These are phyloP conservation scores for Xylaria sp. DNA, from an alignment of 2,329 filamentous ascomycete species.

Conservation along the genomic window DNA sequence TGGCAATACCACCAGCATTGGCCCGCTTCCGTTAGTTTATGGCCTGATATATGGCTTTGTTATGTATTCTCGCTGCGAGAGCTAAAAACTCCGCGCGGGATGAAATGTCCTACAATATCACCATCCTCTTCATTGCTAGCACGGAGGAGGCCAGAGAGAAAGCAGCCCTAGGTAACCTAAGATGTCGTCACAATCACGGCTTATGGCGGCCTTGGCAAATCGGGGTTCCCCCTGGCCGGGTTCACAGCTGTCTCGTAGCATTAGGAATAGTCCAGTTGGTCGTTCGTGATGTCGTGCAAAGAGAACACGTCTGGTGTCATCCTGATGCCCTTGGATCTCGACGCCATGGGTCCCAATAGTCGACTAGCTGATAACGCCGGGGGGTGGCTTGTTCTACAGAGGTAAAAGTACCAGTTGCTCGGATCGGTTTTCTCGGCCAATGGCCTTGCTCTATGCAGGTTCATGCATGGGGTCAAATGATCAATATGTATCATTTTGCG, in stretches of 20 bases:
- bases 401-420: constrained; percentile 24
- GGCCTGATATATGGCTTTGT: constrained; percentile 17
- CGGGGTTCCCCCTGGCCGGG: not conserved
- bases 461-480: constrained; percentile 31
- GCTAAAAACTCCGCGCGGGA: constrained; percentile 18
- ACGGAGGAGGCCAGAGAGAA: constrained; percentile 12
- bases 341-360: constrained; percentile 14
- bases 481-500: constrained; percentile 25
- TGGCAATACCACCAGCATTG: constrained; percentile 16
- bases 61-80: constrained; percentile 13
- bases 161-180: not conserved
- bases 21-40: constrained; percentile 8
- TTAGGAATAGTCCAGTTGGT: not conserved
- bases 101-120: not conserved
- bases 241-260: not conserved
- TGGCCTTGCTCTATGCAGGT: constrained; percentile 25
- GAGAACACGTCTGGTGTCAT: not conserved
- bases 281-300: not conserved
- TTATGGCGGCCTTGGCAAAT: constrained; percentile 4
- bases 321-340: constrained; percentile 16
- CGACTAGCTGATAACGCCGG: constrained; percentile 8
- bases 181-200: constrained; percentile 22
- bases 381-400: not conserved
- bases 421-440: constrained; percentile 24
- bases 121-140: constrained; percentile 3